Evolutionary conservation across 106 monocot species (phyloP), one percentile per base, ranked within the genome.

Genomic region (Hemerocallis citrina): DNA sequence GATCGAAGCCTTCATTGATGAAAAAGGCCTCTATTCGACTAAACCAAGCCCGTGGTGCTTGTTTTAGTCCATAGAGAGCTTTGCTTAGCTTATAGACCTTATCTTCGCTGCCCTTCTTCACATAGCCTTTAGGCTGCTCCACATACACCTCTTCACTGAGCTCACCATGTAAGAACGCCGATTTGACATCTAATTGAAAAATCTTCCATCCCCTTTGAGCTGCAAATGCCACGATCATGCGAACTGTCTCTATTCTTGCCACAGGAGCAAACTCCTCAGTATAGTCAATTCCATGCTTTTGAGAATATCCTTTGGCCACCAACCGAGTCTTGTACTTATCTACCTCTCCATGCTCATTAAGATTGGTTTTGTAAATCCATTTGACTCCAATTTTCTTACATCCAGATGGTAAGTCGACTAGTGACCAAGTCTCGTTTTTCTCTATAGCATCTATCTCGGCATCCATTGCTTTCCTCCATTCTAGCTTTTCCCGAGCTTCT

Each of bases 81-180:
- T 47, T 63, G 10, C 31, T 45, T 12, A 47, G 23, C n/a, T 21
- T 29, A 22, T 12, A 63, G 2, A 44, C 63, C 21, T 47, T 28
- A 34, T 32, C 10, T 45, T 7, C 29, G 5, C 25, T 5, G 14
- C 46, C 44, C 33, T 47, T 33, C 32, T 16, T 2, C 14, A 14
- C 55, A 62, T 27, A 63, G 8, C 63, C 46, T 24, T 11, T 2
- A 3, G 63, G 45, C 19, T 48, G 14, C 6, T 5, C 8, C 42
- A 64, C 27, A 64, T 47, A 64, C 6, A 64, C 63, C 21, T 34
- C 32, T 49, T 64, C 63, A 6, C 32, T 13, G 30, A 64, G 17
- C 15, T 27, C 11, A 32, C 63, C 63, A 64, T 47, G 23, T 0
- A 48, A 22, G 21, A 64, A 64, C 2, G 47, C 63, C 24, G 5